phyloP scores from a whole-genome alignment of 1,139 yeast species.

The Hyphopichia wangnamkhiaoensis region DNA sequence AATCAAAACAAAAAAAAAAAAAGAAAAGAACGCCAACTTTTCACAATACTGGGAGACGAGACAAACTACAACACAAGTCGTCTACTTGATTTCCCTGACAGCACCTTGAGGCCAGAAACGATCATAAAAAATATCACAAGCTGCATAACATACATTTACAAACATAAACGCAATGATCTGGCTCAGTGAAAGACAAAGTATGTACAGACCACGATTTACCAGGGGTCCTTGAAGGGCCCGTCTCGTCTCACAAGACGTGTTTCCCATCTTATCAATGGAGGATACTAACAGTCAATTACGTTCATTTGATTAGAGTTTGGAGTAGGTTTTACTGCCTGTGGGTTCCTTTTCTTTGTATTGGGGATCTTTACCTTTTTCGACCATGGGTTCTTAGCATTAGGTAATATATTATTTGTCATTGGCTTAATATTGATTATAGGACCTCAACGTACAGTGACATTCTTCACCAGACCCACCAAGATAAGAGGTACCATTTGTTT shows the following conservation, averaged over 20 bases:
- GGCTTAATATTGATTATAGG: slow-evolving; percentile 89
- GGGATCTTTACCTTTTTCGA: slow-evolving; percentile 90
- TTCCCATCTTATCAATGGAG: too few relatives aligned
- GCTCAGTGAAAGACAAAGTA: slow-evolving; percentile 8
- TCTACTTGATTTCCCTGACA: too few relatives aligned
- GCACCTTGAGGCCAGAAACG: too few relatives aligned
- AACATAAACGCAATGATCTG: slow-evolving; percentile 7
- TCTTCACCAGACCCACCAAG: slow-evolving; percentile 85
- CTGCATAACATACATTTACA: not conserved
- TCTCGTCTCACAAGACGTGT: too few relatives aligned
- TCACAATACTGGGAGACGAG: too few relatives aligned
- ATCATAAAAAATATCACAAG: too few relatives aligned
- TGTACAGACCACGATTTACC: slow-evolving; percentile 1
- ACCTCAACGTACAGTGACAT: slow-evolving; percentile 75
- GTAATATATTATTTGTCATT: slow-evolving; percentile 77
- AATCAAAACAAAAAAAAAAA: too few relatives aligned
- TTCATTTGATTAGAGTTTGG: slow-evolving; percentile 64
- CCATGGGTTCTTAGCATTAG: slow-evolving; percentile 84
- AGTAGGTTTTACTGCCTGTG: slow-evolving; percentile 90
- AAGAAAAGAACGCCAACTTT: too few relatives aligned
- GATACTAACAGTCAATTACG: too few relatives aligned
- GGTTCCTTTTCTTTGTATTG: slow-evolving; percentile 71
- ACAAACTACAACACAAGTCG: too few relatives aligned
- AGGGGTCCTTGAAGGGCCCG: too few relatives aligned
- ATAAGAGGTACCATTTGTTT: slow-evolving; percentile 85